Percentiles rank a stretch among this genome's conserved stretches.
These are phyloP conservation scores for Pseudogymnoascus sp. DNA, from an alignment of 2,329 filamentous ascomycete genomes.

Conservation along the genomic window DNA sequence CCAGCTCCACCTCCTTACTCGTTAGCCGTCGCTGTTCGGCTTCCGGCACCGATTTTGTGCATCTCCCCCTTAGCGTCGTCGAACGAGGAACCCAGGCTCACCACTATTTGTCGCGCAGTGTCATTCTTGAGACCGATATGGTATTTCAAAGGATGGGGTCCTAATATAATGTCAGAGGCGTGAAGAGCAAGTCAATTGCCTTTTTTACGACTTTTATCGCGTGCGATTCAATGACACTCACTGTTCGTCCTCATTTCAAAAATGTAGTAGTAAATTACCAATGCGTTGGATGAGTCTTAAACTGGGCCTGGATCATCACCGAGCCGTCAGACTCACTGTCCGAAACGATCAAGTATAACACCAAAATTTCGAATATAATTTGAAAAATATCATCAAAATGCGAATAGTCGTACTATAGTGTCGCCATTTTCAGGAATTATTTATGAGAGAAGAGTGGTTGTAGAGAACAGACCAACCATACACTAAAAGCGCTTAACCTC, in stretches of 20 bases:
- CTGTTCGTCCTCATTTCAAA: not conserved
- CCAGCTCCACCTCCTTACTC: not conserved
- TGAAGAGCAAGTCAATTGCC: not conserved
- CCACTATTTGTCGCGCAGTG: not conserved
- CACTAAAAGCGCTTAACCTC: not conserved
- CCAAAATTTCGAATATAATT: not conserved
- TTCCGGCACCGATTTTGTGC: not conserved
- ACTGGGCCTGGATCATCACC: not conserved
- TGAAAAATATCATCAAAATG: not conserved
- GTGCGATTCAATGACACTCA: not conserved
- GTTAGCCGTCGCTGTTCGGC: not conserved
- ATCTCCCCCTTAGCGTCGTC: not conserved
- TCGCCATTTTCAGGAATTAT: not conserved
- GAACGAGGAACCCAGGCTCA: not conserved
- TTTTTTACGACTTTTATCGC: not conserved
- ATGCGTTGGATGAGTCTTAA: not conserved
- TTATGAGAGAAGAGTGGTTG: not conserved
- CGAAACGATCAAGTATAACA: not conserved
- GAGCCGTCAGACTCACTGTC: not conserved
- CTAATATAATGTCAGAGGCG: not conserved
- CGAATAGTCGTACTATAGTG: not conserved
- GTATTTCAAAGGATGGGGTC: not conserved
- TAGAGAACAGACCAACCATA: not conserved
- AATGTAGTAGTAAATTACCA: not conserved
- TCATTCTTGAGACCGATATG: not conserved